These are phyloP conservation scores for Bassia scoparia DNA, from an alignment of 148 eudicot genomes.

Conservation along the genomic window DNA sequence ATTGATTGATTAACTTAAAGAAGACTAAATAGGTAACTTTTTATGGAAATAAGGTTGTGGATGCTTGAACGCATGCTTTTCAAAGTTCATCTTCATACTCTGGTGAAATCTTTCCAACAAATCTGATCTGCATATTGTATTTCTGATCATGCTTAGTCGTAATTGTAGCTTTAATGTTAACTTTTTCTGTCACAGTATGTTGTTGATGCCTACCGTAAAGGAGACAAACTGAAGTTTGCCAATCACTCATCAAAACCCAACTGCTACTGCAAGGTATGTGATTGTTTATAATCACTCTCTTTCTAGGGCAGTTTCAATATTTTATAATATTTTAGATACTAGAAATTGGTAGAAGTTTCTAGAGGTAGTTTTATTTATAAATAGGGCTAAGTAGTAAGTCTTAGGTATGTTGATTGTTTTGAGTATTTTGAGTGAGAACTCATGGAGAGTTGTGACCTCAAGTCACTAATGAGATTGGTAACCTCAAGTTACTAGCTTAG, in stretches of 20 bases:
- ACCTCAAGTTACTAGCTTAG: too few species aligned
- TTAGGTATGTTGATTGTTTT: too few species aligned
- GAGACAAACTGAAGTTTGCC: conserved; percentile 92
- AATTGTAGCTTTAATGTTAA: not conserved
- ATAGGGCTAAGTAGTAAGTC: too few species aligned
- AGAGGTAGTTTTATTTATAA: too few species aligned
- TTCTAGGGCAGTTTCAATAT: too few species aligned
- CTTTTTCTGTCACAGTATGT: conserved; percentile 56
- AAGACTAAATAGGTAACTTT: not conserved
- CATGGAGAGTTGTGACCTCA: too few species aligned
- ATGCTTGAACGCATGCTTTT: not conserved
- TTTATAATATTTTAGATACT: too few species aligned
- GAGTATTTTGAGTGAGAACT: too few species aligned
- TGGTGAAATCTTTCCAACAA: not conserved
- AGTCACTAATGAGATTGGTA: too few species aligned
- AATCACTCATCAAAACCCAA: conserved; percentile 87
- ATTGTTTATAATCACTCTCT: conserved; percentile 2
- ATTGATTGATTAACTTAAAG: too few species aligned
- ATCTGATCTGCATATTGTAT: not conserved
- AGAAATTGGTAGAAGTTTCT: too few species aligned
- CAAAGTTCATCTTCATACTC: not conserved
- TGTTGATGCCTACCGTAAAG: conserved; percentile 91
- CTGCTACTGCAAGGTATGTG: conserved; percentile 77
- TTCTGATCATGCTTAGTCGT: not conserved
- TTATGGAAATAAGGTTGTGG: not conserved